These are phyloP conservation scores for Hysterium pulicare DNA, from an alignment of 2,329 filamentous ascomycete genomes.

Conservation along the genomic window DNA sequence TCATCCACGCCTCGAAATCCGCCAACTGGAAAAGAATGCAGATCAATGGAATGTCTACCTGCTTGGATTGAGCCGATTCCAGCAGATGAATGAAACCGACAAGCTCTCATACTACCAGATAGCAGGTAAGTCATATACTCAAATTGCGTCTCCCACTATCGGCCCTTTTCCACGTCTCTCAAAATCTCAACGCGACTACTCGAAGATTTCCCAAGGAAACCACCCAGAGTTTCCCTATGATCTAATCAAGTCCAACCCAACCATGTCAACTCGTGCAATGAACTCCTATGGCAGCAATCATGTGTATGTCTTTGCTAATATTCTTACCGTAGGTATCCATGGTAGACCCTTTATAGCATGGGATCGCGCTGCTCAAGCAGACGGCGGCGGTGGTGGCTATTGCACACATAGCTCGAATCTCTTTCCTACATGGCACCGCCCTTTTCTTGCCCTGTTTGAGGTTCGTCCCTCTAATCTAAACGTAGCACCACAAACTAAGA, in stretches of 20 bases:
- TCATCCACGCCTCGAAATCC: constrained; percentile 61
- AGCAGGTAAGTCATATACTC: constrained; percentile 54
- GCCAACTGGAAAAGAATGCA: constrained; percentile 58
- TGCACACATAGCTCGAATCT: constrained; percentile 73
- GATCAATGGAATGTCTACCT: constrained; percentile 74
- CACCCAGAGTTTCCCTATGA: no score
- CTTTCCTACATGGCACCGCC: constrained; percentile 79
- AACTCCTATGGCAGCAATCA: no score
- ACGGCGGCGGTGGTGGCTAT: constrained; percentile 62
- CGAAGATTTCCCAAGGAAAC: no score
- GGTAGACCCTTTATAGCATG: constrained; percentile 64
- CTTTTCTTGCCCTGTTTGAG: constrained; percentile 65
- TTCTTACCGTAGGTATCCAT: constrained; percentile 63
- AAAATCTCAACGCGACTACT: background rate
- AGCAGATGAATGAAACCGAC: constrained; percentile 60
- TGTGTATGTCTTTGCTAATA: background rate
- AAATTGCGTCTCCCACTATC: background rate
- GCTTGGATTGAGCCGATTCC: constrained; percentile 68
- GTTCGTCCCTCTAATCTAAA: no score
- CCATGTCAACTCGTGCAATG: no score
- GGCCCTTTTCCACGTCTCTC: background rate
- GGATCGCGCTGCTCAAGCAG: constrained; percentile 49
- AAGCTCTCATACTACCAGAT: constrained; percentile 74
- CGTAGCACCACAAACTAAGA: no score
- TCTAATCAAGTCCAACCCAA: constrained; percentile 3